phyloP scores from a whole-genome alignment of 352 stramenopile species.

The Globisporangium parvum region DNA sequence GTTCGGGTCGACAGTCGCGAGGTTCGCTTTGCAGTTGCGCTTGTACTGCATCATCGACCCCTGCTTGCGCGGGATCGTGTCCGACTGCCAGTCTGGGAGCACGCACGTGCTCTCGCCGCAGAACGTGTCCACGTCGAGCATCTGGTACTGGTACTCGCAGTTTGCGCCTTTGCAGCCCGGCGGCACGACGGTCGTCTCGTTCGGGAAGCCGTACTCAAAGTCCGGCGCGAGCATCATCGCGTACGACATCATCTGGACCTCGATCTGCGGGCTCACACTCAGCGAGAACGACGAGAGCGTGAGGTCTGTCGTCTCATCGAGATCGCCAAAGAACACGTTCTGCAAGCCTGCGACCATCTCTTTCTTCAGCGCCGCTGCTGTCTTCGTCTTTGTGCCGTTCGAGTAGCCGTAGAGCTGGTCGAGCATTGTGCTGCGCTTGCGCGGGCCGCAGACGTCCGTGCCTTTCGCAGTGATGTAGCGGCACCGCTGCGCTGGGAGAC shows the following conservation, averaged over 20 bases:
- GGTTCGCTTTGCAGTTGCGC: slow-evolving; percentile 6
- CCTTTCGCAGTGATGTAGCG: slow-evolving; percentile 3
- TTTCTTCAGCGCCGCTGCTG: background rate
- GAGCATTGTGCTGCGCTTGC: slow-evolving; percentile 3
- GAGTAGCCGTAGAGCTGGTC: slow-evolving; percentile 15
- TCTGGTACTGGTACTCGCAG: slow-evolving; percentile 12
- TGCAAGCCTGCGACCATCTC: slow-evolving; percentile 8
- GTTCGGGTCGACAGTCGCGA: slow-evolving; percentile 1
- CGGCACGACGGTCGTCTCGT: slow-evolving; percentile 4
- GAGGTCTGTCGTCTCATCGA: slow-evolving; percentile 2
- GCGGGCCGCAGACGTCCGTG: background rate
- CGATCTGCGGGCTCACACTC: slow-evolving; percentile 13
- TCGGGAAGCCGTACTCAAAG: slow-evolving; percentile 9
- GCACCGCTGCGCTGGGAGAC: slow-evolving; percentile 8
- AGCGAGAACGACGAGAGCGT: slow-evolving; percentile 2
- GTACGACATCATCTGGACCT: slow-evolving; percentile 11
- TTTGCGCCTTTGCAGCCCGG: slow-evolving; percentile 4
- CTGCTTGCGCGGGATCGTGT: slow-evolving; percentile 14
- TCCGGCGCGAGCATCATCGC: slow-evolving; percentile 7
- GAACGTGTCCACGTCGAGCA: slow-evolving; percentile 11
- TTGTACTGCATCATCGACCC: slow-evolving; percentile 19
- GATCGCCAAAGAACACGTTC: slow-evolving; percentile 9
- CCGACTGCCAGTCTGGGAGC: slow-evolving; percentile 14
- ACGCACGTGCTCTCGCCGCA: slow-evolving; percentile 11
- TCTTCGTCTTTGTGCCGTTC: slow-evolving; percentile 16